Percentiles rank a stretch among this genome's conserved stretches.
Conservation (phyloP, 176 grass and related monocot species). For the Juncus effusus region DNA sequence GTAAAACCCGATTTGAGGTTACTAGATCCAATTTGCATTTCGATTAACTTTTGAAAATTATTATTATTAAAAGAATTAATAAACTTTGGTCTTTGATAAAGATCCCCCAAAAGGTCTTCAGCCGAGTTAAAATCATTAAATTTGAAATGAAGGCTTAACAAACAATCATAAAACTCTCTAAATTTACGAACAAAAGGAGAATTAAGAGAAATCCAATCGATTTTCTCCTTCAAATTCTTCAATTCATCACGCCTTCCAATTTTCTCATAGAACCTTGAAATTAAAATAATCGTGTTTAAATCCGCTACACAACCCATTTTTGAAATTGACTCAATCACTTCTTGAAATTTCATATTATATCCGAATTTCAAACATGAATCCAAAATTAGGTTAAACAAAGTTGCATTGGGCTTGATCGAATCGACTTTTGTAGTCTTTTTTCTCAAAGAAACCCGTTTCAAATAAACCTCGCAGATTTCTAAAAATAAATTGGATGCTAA, state of each 20-base stretch:
- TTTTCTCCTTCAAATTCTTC: constrained; percentile 51
- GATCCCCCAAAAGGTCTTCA: constrained; percentile 50
- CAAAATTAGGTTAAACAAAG: constrained; percentile 78
- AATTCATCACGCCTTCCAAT: constrained; percentile 67
- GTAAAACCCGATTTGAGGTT: constrained; percentile 61
- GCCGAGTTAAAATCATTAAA: constrained; percentile 73
- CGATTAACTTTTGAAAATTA: constrained; percentile 35
- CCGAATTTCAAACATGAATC: constrained; percentile 58
- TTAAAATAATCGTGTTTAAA: constrained; percentile 48
- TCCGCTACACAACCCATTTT: constrained; percentile 46
- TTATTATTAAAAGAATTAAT: constrained; percentile 17
- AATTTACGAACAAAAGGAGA: constrained; percentile 41
- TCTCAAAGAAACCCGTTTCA: constrained; percentile 38
- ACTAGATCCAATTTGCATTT: constrained; percentile 62
- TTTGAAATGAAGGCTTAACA: constrained; percentile 75
- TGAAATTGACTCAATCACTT: constrained; percentile 70
- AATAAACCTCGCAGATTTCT: constrained; percentile 54
- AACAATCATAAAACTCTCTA: constrained; percentile 63
- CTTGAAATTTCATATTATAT: constrained; percentile 64
- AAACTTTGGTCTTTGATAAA: constrained; percentile 42
- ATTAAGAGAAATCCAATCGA: constrained; percentile 34
- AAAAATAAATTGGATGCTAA: constrained; percentile 54
- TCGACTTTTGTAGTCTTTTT: constrained; percentile 41
- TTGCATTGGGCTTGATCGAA: constrained; percentile 47
- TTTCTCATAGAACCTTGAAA: constrained; percentile 55